Evolutionary conservation across 1,284 basidiomycete genomes (phyloP), one percentile per base, ranked within the genome.

Genomic region (Ceratobasidium sp.): DNA sequence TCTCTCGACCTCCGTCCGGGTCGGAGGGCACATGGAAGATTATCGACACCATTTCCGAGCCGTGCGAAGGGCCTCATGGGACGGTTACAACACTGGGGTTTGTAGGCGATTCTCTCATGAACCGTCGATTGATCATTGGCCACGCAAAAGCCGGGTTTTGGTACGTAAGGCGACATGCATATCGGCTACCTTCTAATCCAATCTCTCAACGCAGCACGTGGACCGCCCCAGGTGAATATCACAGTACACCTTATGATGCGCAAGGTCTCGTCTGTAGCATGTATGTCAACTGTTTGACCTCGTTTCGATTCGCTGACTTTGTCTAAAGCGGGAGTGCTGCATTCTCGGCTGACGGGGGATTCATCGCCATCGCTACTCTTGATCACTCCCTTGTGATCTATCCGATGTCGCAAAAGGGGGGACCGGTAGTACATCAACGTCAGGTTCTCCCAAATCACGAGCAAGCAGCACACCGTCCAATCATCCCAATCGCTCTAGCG

Each of bases 81-180:
- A 29, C 34, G 29, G 56, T 59, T 37, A 59, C 56, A 59, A 13
- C 56, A 25, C 56, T 59, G 29, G 56, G 29, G n/a, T 59, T 59
- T 37, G 25, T 59, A 13, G 56, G 56, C 25, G 34, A 29, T 13
- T 37, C 56, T 59, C 34, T 37, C 15, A n/a, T 25, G 34, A 37
- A 37, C 56, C 34, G 34, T 37, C 25, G 56, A 13, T 37, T 59
- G 34, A 32, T 59, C 32, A n/a, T n/a, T 37, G 56, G 56, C 8
- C n/a, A 59, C 56, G 56, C 56, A 9, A 59, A 59, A 19, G 56
- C 25, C 11, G 56, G 56, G 29, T 59, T 59, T 59, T 59, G 56
- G 56, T 59, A 25, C 25, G 56, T 37, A 32, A 37, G 32, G 25
- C 0, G 34, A n/a, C 49, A n/a, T 19, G 34, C 5, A 59, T 1